Percentiles rank a stretch among this genome's conserved stretches.
These are phyloP conservation scores for Mycosphaerella arachidis DNA, from an alignment of 2,329 filamentous ascomycete genomes.

Conservation along the genomic window DNA sequence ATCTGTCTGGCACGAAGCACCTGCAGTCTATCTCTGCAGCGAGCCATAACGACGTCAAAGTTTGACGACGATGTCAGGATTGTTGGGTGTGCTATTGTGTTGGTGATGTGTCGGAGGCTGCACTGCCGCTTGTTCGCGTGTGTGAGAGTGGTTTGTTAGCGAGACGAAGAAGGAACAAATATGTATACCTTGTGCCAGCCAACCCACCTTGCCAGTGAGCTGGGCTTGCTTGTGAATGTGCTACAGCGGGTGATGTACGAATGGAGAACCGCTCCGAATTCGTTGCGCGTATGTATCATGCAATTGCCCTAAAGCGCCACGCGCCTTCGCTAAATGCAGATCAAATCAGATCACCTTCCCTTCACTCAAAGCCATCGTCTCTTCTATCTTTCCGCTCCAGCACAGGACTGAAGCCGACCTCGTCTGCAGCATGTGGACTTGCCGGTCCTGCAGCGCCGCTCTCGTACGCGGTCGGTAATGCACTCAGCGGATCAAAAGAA, in stretches of 20 bases:
- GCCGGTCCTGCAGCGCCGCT: conserved; percentile 6
- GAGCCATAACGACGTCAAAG: no score
- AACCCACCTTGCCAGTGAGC: background rate
- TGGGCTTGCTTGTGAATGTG: background rate
- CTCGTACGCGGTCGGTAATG: conserved; percentile 26
- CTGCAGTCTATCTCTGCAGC: no score
- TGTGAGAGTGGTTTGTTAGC: background rate
- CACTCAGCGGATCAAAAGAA: conserved; percentile 32
- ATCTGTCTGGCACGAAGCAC: background rate
- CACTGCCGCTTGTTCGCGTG: no score
- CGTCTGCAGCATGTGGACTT: conserved; percentile 19
- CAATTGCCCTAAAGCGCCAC: conserved; percentile 7
- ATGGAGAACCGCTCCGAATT: background rate
- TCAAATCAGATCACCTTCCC: background rate
- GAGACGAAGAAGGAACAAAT: no score
- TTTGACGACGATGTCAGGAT: no score
- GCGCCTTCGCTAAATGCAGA: conserved; percentile 18
- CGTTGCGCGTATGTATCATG: conserved; percentile 3
- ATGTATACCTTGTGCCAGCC: no score
- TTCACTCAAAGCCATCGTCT: conserved; percentile 33
- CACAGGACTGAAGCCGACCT: conserved; percentile 14
- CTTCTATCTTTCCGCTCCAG: conserved; percentile 22
- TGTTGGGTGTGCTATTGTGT: no score
- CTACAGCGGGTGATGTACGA: background rate
- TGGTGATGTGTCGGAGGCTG: background rate